Evolutionary conservation across 2,329 filamentous ascomycete genomes (phyloP), one percentile per base, ranked within the genome.

Genomic region (Penicillium sp.): DNA sequence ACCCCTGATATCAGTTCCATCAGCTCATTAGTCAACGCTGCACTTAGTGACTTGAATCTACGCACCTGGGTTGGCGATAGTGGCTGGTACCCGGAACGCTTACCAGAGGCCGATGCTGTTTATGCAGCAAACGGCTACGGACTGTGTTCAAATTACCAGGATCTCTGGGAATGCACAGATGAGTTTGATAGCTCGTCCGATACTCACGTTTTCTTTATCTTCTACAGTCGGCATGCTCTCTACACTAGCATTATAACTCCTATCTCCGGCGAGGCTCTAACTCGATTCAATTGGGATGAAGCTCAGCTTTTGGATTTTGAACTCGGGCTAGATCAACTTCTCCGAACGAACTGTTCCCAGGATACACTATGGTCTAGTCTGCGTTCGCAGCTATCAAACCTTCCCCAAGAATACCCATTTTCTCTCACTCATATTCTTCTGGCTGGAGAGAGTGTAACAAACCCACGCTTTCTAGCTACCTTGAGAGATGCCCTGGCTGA

Each of bases 101-200:
- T 65, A 22, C 3, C 49, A n/a, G 60, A 65, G 53, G 58, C 17
- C 42, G 54, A 65, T 61, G 58, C 58, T 56, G 40, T 61, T 35
- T 63, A 63, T 54, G 61, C 45, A 26, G 58, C 58, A 26, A 59
- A 57, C 26, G 63, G 58, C n/a, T 58, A 55, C 22, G 54, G 60
- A 28, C 53, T 63, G 30, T 63, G 57, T 47, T 44, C 15, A 30
- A 28, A 59, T 26, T 59, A 65, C 40, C 45, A 54, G 5, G 53
- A 65, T 65, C 45, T 24, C 2, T 65, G 28, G 38, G 4, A 63
- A 17, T 65, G 60, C n/a, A 19, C 1, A 6, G 47, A 54, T 4
- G 58, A 61, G 49, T 57, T 63, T 57, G 45, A 50, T 8, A 30
- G 28, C 28, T 30, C 35, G n/a, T 2, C 45, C 7, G 12, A 6